Evolutionary conservation across 2,329 filamentous ascomycete genomes (phyloP), one percentile per base, ranked within the genome.

Genomic region (Epichloe aotearoae): DNA sequence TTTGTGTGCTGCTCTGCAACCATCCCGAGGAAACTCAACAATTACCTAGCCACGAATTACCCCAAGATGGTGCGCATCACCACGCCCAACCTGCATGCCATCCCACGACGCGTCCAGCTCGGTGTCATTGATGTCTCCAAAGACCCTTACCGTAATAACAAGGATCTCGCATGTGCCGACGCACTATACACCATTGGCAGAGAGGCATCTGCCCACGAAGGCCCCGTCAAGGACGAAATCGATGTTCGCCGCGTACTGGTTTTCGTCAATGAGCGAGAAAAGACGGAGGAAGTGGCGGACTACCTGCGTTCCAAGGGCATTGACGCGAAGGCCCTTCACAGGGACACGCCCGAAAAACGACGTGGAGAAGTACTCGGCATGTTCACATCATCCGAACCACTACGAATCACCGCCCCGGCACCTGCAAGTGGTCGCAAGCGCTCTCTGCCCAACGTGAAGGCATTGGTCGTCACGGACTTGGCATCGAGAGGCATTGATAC

Each of bases 201-300:
- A 64, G 84, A 90, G 42, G 76, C 78, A 2, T 70, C 74, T 7
- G 72, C 72, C 23, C 73, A 83, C 55, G 79, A 84, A 50, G 76
- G 77, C 4, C 63, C 69, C 26, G 68, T 71, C 30, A 75, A 77
- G 49, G 77, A 72, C 41, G 71, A 75, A 46, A 69, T 83, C 4
- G 82, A 86, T 52, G 76, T 87, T 23, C 93, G 93, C 65, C 85
- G 88, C 55, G 85, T 98, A 60, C 80, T 97, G 52, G 89, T 97
- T 3, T 97, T 97, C 61, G 91, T 97, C 64, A 97, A 97, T 66
- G 89, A 97, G 73, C 85, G 93, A 37, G 89, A 95, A 62, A 88
- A 88, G 62, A 88, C 91, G 0, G 78, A 85, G 52, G 81, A 90
- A 61, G 76, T 98, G 0, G 83, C 90, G 14, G 70, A 82, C 1